A percentile compares a stretch with the other conserved stretches of the same genome.
Evolutionary conservation across 495 filamentous ascomycete genomes (phyloP).

Genomic region (Penicillium verhagenii): DNA sequence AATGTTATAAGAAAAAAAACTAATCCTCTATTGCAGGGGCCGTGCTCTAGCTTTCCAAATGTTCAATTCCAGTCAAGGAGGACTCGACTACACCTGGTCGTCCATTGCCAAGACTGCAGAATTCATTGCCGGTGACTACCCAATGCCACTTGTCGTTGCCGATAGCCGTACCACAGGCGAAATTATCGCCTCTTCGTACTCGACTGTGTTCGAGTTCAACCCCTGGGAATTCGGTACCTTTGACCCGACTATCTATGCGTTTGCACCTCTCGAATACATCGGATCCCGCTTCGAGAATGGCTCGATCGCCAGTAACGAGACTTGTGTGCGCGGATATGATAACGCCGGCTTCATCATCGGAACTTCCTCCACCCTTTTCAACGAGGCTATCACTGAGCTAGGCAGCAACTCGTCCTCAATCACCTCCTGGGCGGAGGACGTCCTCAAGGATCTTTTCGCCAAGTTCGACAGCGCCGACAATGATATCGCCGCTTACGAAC

Average conservation of each 20-base stretch:
- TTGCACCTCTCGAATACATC: constrained; percentile 70
- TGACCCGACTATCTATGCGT: constrained; percentile 79
- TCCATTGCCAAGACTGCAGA: constrained; percentile 69
- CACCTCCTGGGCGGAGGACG: constrained; percentile 42
- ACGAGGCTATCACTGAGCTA: constrained; percentile 65
- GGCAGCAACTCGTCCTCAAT: constrained; percentile 51
- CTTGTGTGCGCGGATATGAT: constrained; percentile 80
- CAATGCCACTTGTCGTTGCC: constrained; percentile 80
- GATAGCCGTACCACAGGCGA: constrained; percentile 70
- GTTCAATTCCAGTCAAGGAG: constrained; percentile 74
- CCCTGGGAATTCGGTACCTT: constrained; percentile 84
- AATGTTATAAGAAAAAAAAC: not conserved
- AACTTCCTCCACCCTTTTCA: constrained; percentile 89
- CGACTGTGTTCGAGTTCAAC: constrained; percentile 84
- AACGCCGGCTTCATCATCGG: constrained; percentile 85
- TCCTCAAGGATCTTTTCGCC: constrained; percentile 54
- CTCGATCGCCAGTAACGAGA: constrained; percentile 51
- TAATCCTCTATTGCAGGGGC: constrained; percentile 34
- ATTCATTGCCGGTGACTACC: constrained; percentile 69
- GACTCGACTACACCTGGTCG: constrained; percentile 79
- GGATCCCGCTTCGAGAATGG: constrained; percentile 79
- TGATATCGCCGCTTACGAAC: constrained; percentile 79
- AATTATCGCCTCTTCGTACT: constrained; percentile 64
- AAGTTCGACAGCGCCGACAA: constrained; percentile 55
- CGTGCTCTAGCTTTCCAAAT: constrained; percentile 82